Base-by-base conservation (phyloP, 495 filamentous ascomycete species). In the Aspergillus diversus region DNA sequence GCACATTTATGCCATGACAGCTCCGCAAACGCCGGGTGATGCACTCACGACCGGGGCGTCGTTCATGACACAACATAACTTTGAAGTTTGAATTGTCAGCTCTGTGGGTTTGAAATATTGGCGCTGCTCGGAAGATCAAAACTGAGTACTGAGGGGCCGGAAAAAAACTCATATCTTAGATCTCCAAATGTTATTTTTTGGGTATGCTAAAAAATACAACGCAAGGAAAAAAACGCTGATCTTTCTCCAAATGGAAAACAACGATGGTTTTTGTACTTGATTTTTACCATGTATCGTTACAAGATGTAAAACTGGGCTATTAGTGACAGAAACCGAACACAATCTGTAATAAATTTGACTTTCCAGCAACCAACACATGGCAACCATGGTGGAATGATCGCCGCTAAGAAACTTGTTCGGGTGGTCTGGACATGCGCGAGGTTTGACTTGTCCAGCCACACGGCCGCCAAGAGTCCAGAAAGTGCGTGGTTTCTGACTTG, bases 381-480 rank as follows among this genome's bases (percentile, higher is more conserved):
- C 64, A 70, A 66, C 68, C 68, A 66, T 54, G 64, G 62, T 63
- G 67, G 64, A 70, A 67, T 70, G 68, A 70, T 70, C 68, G 64
- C 68, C 68, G 61, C 64, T 70, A 65, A 63, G 47, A 58, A 56
- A 49, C 56, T 51, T 63, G 60, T 58, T 57, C 52, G 21, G 54
- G 59, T 62, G 55, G 55, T 62, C 64, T 63, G 55, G 61, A 55
- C 55, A 62, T 55, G 52, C 48, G 58, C 27, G 33, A 59, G 52
- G 57, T 63, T 61, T 60, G 52, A 68, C 62, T 63, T 12, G 60
- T 61, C 57, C 65, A 67, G 65, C 61, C 65, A 67, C 61, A 34
- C 48, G 47, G 17, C 46, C 55, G 60, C 63, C 63, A 66, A 60
- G 60, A 56, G 34, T 35, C 37, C 55, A 53, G 33, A 53, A 52